Percentiles rank a stretch among this genome's conserved stretches.
phyloP scores from a whole-genome alignment of 1,284 basidiomycete genomes.

The Sphagnurus paluster region DNA sequence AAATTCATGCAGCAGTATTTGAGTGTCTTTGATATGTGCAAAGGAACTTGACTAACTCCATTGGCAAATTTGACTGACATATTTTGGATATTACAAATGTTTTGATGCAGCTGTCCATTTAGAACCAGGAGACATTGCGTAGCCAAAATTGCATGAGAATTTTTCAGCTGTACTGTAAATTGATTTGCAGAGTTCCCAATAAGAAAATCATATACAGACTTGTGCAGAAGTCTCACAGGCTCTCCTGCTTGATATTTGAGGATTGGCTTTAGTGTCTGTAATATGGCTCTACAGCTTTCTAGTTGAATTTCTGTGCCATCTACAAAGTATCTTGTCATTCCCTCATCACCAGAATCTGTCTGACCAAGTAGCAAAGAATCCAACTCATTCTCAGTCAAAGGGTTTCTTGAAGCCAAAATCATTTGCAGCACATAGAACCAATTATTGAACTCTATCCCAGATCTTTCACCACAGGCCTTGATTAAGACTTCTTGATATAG shows the following conservation, averaged over 20 bases:
- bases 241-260: background rate
- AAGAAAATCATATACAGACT: conserved; percentile 1
- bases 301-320: background rate
- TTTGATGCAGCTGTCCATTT: background rate
- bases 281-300: background rate
- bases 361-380: background rate
- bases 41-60: no score
- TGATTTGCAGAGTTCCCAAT: background rate
- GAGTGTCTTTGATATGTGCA: background rate
- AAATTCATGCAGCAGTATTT: background rate
- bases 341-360: no score
- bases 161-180: background rate
- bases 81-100: background rate
- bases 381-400: background rate
- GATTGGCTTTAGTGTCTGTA: background rate
- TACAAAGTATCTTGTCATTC: no score
- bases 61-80: background rate
- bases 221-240: background rate
- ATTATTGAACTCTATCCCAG: no score
- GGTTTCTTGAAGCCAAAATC: no score
- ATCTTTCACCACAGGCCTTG: no score
- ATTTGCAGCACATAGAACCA: no score
- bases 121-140: background rate
- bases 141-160: background rate
- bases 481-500: no score